Evolutionary conservation across 306 rosid genomes (phyloP).

Genomic region (Hippophae rhamnoides): DNA sequence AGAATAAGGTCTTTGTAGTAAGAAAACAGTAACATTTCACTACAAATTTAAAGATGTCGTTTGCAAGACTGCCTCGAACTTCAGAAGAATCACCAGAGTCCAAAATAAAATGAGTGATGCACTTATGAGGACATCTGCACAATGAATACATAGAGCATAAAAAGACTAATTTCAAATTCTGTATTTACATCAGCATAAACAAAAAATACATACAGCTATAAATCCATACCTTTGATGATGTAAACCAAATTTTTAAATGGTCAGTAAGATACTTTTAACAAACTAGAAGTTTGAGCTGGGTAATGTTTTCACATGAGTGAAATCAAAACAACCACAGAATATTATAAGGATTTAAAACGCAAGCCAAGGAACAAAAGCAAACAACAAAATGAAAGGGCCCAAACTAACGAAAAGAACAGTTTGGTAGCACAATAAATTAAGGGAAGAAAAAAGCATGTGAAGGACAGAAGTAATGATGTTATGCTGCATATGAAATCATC

Average conservation of each 20-base stretch:
- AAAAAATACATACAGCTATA: constrained; percentile 8
- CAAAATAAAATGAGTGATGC: constrained; percentile 69
- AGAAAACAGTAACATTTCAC: constrained; percentile 29
- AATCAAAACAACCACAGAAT: neutral
- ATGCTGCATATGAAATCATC: neutral
- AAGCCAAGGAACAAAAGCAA: neutral
- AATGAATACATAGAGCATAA: constrained; percentile 47
- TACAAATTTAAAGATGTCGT: constrained; percentile 59
- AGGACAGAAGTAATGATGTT: neutral
- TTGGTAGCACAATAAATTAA: neutral
- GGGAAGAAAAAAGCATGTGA: neutral
- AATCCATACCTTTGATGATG: constrained; percentile 26
- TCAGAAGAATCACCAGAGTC: constrained; percentile 82
- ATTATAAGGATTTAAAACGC: neutral
- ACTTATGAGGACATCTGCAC: constrained; percentile 72
- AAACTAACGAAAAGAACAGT: neutral
- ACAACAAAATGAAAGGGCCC: neutral
- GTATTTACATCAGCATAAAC: constrained; percentile 14
- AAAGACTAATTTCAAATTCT: constrained; percentile 29
- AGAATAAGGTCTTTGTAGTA: constrained; percentile 29
- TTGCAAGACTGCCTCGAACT: constrained; percentile 63
- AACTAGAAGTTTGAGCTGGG: neutral
- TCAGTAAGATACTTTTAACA: neutral
- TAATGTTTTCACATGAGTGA: neutral
- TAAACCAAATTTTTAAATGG: constrained; percentile 19